Conservation (phyloP, 2,329 filamentous ascomycete species). For the Zarea fungicola region DNA sequence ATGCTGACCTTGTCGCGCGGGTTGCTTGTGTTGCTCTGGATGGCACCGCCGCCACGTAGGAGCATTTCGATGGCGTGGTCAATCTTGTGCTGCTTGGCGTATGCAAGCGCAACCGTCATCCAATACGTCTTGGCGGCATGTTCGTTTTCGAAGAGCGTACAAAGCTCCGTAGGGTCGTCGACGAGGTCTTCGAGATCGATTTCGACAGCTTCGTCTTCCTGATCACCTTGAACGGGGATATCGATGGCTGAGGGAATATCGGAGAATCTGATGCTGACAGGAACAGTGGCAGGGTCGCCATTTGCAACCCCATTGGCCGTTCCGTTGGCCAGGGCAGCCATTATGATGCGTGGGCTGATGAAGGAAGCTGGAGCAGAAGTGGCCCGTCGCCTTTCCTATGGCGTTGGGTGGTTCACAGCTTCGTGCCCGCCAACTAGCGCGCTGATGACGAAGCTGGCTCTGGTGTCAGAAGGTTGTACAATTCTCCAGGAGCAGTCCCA, state of each 20-base stretch:
- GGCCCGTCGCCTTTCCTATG: neutral
- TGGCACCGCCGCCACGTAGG: slow-evolving; percentile 67
- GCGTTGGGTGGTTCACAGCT: slow-evolving; percentile 6
- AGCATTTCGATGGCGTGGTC: slow-evolving; percentile 75
- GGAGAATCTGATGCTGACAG: slow-evolving; percentile 54
- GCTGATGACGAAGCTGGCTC: neutral
- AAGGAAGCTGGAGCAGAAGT: neutral
- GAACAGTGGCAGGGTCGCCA: slow-evolving; percentile 29
- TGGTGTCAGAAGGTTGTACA: neutral
- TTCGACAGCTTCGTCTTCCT: slow-evolving; percentile 74
- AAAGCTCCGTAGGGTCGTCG: slow-evolving; percentile 92
- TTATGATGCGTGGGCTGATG: slow-evolving; percentile 19
- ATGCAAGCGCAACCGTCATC: slow-evolving; percentile 96
- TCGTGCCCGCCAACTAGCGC: slow-evolving; percentile 2
- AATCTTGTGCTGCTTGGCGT: slow-evolving; percentile 91
- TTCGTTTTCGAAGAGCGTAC: slow-evolving; percentile 91
- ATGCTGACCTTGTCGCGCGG: slow-evolving; percentile 81
- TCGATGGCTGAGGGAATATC: slow-evolving; percentile 62
- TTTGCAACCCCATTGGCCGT: slow-evolving; percentile 39
- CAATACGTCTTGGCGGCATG: slow-evolving; percentile 86
- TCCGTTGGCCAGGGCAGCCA: slow-evolving; percentile 41
- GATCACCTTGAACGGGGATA: slow-evolving; percentile 59
- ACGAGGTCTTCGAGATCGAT: slow-evolving; percentile 86
- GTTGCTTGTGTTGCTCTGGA: slow-evolving; percentile 63
- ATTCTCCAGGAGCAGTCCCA: neutral